phyloP scores from a whole-genome alignment of 306 rosid genomes.

The Abrus precatorius region DNA sequence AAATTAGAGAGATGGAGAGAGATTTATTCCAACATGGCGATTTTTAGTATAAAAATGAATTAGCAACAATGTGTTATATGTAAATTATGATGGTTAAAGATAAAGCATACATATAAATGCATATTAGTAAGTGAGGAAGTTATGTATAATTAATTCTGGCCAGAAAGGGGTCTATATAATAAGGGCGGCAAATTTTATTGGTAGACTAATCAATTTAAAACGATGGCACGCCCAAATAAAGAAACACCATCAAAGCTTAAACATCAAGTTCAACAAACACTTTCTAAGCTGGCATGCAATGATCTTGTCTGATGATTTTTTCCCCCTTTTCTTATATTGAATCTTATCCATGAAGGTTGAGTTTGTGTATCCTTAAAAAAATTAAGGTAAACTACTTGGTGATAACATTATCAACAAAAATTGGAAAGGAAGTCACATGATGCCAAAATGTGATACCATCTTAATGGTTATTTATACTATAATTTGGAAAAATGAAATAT shows the following conservation, averaged over 20 bases:
- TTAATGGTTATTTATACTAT: background rate
- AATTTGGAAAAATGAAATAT: background rate
- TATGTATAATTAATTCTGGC: constrained; percentile 6
- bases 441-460: background rate
- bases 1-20: constrained; percentile 12
- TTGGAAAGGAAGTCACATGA: background rate
- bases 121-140: constrained; percentile 3
- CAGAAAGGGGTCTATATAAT: background rate
- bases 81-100: constrained; percentile 19
- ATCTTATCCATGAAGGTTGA: constrained; percentile 34
- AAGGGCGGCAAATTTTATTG: constrained; percentile 22
- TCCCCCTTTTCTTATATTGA: background rate
- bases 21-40: background rate
- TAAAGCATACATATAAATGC: constrained; percentile 12
- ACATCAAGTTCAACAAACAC: constrained; percentile 35
- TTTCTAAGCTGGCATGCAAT: constrained; percentile 51
- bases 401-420: background rate
- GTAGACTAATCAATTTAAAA: constrained; percentile 37
- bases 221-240: constrained; percentile 48
- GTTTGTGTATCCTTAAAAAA: constrained; percentile 7
- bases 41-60: constrained; percentile 7
- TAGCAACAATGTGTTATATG: constrained; percentile 5
- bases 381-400: background rate
- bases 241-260: constrained; percentile 44
- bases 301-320: constrained; percentile 40